These are phyloP conservation scores for Volvariella volvacea DNA, from an alignment of 1,284 basidiomycete species.

Conservation along the genomic window DNA sequence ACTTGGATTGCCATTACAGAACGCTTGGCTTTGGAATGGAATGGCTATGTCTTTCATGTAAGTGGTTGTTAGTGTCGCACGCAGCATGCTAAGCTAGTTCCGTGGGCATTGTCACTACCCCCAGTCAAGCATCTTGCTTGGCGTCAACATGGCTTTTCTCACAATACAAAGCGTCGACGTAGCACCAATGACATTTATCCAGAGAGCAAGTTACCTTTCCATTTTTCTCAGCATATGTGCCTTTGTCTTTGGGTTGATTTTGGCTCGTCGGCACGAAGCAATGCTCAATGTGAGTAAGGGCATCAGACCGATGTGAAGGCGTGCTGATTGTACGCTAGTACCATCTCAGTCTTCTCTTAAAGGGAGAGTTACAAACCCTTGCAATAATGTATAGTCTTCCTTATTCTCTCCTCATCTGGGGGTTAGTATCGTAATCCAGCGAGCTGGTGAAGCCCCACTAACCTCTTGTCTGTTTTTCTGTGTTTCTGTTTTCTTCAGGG, in stretches of 20 bases:
- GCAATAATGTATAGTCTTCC: no score
- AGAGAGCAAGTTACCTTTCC: slow-evolving; percentile 37
- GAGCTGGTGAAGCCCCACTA: no score
- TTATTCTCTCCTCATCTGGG: no score
- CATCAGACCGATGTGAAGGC: no score
- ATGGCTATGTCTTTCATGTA: slow-evolving; percentile 39
- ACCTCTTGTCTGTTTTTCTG: no score
- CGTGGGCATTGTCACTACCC: neutral
- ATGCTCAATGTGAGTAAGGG: slow-evolving; percentile 23
- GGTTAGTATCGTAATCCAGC: no score
- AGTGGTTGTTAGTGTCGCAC: slow-evolving; percentile 10
- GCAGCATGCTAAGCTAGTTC: no score
- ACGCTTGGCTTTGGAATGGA: slow-evolving; percentile 37
- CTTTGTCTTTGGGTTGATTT: slow-evolving; percentile 33
- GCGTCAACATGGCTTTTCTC: slow-evolving; percentile 37
- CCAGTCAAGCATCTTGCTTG: slow-evolving; percentile 36
- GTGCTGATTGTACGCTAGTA: no score
- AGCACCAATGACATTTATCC: slow-evolving; percentile 19
- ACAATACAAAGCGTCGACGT: slow-evolving; percentile 34
- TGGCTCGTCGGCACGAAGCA: slow-evolving; percentile 30
- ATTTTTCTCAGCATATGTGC: slow-evolving; percentile 33
- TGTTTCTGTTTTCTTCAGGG: no score
- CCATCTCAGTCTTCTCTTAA: no score
- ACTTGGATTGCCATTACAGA: slow-evolving; percentile 31
- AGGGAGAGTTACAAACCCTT: no score